phyloP scores from a whole-genome alignment of 441 rosid genomes.

The Euphorbia celastroides region DNA sequence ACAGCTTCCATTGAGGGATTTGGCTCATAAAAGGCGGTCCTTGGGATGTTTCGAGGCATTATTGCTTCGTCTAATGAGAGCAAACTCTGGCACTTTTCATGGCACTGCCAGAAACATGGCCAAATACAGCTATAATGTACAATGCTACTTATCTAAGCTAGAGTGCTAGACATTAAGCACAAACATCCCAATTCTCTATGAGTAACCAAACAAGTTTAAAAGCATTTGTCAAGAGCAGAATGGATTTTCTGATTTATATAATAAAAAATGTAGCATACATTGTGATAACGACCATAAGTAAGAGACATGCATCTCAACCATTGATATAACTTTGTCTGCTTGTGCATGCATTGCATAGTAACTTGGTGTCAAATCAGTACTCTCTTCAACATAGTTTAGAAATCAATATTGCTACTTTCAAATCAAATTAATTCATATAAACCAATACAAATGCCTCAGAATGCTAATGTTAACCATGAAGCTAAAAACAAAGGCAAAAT shows the following conservation, averaged over 20 bases:
- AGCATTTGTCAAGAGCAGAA: constrained; percentile 13
- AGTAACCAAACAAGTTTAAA: background rate
- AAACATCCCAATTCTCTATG: background rate
- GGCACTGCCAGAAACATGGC: background rate
- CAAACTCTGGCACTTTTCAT: too few relatives aligned
- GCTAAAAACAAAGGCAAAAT: too few relatives aligned
- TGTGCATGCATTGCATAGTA: background rate
- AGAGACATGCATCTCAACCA: background rate
- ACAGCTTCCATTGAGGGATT: background rate
- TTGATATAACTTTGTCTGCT: background rate
- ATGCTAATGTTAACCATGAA: too few relatives aligned
- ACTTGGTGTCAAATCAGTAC: too few relatives aligned
- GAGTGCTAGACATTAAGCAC: background rate
- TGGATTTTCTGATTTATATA: background rate
- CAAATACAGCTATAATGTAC: background rate
- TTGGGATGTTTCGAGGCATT: background rate
- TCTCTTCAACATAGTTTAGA: background rate
- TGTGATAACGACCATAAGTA: background rate
- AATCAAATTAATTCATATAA: background rate
- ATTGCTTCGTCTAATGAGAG: background rate
- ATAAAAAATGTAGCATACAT: background rate
- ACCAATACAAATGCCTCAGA: background rate
- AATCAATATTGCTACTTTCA: background rate
- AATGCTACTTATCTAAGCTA: background rate
- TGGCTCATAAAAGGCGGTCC: background rate